These are phyloP conservation scores for Blastomyces silverae DNA, from an alignment of 2,329 filamentous ascomycete species.

Conservation along the genomic window DNA sequence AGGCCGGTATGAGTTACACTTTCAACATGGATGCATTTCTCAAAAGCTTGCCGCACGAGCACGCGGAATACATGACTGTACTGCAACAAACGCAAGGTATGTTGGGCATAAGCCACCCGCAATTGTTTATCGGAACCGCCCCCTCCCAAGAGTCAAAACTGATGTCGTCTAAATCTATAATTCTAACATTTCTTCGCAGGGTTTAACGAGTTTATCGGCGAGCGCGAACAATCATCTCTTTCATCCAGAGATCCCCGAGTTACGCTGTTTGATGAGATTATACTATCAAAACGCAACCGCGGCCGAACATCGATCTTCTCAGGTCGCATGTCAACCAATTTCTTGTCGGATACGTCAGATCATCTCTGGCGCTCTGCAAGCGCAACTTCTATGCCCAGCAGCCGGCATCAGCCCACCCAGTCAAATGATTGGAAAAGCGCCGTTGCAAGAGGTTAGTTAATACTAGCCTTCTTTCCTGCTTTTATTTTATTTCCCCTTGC, in stretches of 20 bases:
- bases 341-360: slow-evolving; percentile 56
- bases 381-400: slow-evolving; percentile 50
- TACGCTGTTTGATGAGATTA: slow-evolving; percentile 59
- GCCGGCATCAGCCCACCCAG: slow-evolving; percentile 40
- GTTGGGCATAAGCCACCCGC: slow-evolving; percentile 14
- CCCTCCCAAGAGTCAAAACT: background rate
- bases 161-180: background rate
- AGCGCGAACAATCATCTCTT: slow-evolving; percentile 50
- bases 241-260: slow-evolving; percentile 50
- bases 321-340: slow-evolving; percentile 44
- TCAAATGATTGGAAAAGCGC: slow-evolving; percentile 49
- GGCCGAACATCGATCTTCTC: slow-evolving; percentile 54
- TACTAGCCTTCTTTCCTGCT: slow-evolving; percentile 17
- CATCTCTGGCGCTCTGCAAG: slow-evolving; percentile 59
- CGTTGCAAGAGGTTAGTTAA: slow-evolving; percentile 47
- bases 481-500: background rate
- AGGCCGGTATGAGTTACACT: slow-evolving; percentile 54
- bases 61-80: slow-evolving; percentile 57
- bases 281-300: slow-evolving; percentile 57
- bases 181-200: slow-evolving; percentile 31
- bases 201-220: slow-evolving; percentile 60
- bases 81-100: slow-evolving; percentile 58
- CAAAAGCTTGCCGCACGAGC: slow-evolving; percentile 57
- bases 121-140: background rate
- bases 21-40: slow-evolving; percentile 63